These are phyloP conservation scores for Tothia fuscella DNA, from an alignment of 2,329 filamentous ascomycete species.

Conservation along the genomic window DNA sequence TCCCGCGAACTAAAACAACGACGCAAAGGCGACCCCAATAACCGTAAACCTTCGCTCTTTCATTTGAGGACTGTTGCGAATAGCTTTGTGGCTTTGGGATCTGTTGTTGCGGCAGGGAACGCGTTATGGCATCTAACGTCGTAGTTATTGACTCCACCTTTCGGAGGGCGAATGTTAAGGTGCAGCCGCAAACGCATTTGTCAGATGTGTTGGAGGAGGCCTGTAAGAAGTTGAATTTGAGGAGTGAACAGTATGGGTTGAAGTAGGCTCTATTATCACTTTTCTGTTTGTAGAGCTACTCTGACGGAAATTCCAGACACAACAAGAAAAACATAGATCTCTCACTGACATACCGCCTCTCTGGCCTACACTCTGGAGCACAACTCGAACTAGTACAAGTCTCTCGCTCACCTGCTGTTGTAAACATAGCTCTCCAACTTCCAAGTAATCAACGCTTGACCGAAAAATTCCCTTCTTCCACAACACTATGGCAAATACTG, in stretches of 20 bases:
- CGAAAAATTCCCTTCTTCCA: conserved; percentile 79
- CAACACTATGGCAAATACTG: conserved; percentile 78
- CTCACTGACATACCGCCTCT: conserved; percentile 69
- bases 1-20: conserved; percentile 10
- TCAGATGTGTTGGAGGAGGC: conserved; percentile 80
- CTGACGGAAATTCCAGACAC: conserved; percentile 38
- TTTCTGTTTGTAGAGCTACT: neutral
- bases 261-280: conserved; percentile 45
- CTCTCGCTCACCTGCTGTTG: conserved; percentile 71
- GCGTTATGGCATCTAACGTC: conserved; percentile 71
- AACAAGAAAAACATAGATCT: conserved; percentile 81
- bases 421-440: conserved; percentile 81
- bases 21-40: conserved; percentile 6
- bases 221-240: conserved; percentile 66
- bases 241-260: conserved; percentile 62
- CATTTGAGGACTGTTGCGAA: conserved; percentile 10
- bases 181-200: conserved; percentile 66
- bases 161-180: conserved; percentile 69
- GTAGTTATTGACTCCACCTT: conserved; percentile 75
- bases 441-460: conserved; percentile 61
- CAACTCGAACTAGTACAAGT: conserved; percentile 85
- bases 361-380: conserved; percentile 71
- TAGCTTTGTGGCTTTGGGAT: conserved; percentile 11
- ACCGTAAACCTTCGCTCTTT: conserved; percentile 4
- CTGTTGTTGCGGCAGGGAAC: neutral